These are phyloP conservation scores for Pestalotiopsis fici DNA, from an alignment of 2,329 filamentous ascomycete species.

Conservation along the genomic window DNA sequence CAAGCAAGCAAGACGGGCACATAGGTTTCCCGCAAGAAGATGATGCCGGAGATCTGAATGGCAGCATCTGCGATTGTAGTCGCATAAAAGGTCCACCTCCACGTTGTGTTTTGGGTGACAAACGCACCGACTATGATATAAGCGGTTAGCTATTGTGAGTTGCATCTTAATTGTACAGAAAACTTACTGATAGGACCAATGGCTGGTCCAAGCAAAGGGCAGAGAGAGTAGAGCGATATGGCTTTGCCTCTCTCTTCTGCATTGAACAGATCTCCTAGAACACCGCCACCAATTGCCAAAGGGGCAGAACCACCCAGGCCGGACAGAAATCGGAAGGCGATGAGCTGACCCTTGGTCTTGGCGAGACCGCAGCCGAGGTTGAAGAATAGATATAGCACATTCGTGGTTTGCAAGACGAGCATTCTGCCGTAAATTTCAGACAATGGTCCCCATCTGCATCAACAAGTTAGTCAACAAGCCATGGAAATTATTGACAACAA, in stretches of 20 bases:
- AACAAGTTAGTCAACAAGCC: neutral
- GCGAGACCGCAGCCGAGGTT: slow-evolving; percentile 62
- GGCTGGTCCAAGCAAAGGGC: slow-evolving; percentile 65
- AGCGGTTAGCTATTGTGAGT: neutral
- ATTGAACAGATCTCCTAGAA: slow-evolving; percentile 45
- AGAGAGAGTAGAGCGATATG: slow-evolving; percentile 63
- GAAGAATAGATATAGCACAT: slow-evolving; percentile 51
- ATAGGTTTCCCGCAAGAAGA: slow-evolving; percentile 69
- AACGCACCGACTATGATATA: slow-evolving; percentile 55
- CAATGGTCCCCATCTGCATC: slow-evolving; percentile 43
- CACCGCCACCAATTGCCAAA: slow-evolving; percentile 37
- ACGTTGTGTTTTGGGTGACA: slow-evolving; percentile 63
- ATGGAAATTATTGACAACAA: neutral
- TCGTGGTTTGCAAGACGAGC: slow-evolving; percentile 53
- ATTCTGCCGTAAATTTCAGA: slow-evolving; percentile 59
- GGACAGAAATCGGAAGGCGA: slow-evolving; percentile 58
- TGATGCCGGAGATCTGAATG: slow-evolving; percentile 58
- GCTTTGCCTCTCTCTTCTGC: slow-evolving; percentile 64
- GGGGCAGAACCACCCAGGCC: slow-evolving; percentile 61
- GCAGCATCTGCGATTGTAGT: slow-evolving; percentile 63
- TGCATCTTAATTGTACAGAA: neutral
- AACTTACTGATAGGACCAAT: slow-evolving; percentile 56
- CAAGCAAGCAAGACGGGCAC: slow-evolving; percentile 60
- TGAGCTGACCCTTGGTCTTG: slow-evolving; percentile 51
- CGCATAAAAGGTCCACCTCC: slow-evolving; percentile 75